Conservation (phyloP, 345 rosid genomes). For the Aquilaria yunnanensis region DNA sequence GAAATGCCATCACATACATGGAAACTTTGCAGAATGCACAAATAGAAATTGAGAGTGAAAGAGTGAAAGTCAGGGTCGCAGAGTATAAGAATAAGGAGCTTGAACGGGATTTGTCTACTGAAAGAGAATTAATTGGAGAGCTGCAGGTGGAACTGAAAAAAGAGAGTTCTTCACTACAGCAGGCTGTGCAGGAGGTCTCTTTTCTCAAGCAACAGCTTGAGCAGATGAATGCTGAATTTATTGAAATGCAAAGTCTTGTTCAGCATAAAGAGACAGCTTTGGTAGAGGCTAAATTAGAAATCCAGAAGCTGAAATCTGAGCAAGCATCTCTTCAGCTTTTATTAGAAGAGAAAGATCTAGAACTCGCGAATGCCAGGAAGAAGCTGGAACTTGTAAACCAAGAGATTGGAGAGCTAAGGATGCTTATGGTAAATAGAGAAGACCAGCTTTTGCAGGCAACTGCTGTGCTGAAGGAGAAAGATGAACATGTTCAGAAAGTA, state of each 20-base stretch:
- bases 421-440: constrained; percentile 49
- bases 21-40: constrained; percentile 59
- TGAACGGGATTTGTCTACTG: constrained; percentile 40
- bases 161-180: constrained; percentile 50
- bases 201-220: constrained; percentile 44
- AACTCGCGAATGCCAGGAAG: constrained; percentile 41
- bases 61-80: constrained; percentile 55
- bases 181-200: constrained; percentile 42
- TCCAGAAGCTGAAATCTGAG: constrained; percentile 68
- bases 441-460: constrained; percentile 54
- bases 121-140: constrained; percentile 44
- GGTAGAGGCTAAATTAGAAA: constrained; percentile 82
- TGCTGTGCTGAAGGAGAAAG: constrained; percentile 61
- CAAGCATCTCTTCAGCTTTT: constrained; percentile 57
- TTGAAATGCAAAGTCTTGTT: constrained; percentile 47
- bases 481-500: constrained; percentile 40
- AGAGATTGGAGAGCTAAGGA: constrained; percentile 56
- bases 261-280: constrained; percentile 53
- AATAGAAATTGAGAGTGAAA: constrained; percentile 64
- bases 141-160: constrained; percentile 46
- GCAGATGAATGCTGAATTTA: constrained; percentile 42
- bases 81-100: constrained; percentile 67
- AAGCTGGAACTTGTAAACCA: constrained; percentile 52
- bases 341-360: constrained; percentile 59
- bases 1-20: constrained; percentile 46